Evolutionary conservation across 2,329 filamentous ascomycete genomes (phyloP).

Genomic region (Metarhizium rileyi): DNA sequence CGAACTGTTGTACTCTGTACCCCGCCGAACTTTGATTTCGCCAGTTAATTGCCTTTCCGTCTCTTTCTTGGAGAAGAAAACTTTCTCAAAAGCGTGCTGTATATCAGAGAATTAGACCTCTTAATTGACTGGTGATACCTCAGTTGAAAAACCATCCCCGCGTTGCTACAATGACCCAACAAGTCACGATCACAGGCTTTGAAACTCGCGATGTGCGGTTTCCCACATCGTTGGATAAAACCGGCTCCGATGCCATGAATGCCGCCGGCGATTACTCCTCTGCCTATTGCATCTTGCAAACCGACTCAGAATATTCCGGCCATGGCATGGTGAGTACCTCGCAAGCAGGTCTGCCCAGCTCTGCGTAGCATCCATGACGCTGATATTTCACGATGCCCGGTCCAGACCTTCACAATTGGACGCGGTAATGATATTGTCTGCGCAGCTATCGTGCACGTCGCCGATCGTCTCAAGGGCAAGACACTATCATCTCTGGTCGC

Average conservation of each 20-base stretch:
- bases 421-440: constrained; percentile 91
- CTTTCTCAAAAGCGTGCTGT: too few species aligned
- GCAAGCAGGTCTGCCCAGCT: not conserved
- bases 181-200: constrained; percentile 65
- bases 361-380: not conserved
- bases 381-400: not conserved
- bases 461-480: constrained; percentile 63
- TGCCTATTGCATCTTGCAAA: constrained; percentile 87
- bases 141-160: not conserved
- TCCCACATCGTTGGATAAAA: constrained; percentile 89
- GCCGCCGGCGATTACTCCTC: constrained; percentile 85
- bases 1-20: too few species aligned
- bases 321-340: constrained; percentile 62
- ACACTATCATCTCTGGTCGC: constrained; percentile 67
- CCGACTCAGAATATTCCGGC: constrained; percentile 59
- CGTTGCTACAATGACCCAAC: constrained; percentile 14
- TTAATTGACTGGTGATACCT: not conserved
- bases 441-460: constrained; percentile 69
- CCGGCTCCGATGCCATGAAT: constrained; percentile 96
- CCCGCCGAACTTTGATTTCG: too few species aligned
- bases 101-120: not conserved
- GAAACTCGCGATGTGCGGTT: constrained; percentile 66
- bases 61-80: too few species aligned
- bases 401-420: constrained; percentile 67
- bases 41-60: too few species aligned